phyloP scores from a whole-genome alignment of 1,139 yeast species.

The Scheffersomyces titani region DNA sequence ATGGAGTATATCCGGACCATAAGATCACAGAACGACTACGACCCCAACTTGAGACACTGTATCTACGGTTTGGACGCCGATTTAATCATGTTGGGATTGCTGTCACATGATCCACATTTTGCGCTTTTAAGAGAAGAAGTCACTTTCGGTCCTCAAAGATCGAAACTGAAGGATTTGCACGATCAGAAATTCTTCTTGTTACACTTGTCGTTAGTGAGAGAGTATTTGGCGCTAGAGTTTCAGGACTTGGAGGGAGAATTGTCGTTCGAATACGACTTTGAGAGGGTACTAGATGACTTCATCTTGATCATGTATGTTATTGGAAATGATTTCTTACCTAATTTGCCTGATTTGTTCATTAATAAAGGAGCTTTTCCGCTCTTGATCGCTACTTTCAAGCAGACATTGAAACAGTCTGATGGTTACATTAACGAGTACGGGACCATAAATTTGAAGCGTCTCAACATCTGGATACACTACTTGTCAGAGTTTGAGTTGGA shows the following conservation, averaged over 20 bases:
- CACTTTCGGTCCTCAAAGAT: constrained; percentile 67
- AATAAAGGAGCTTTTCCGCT: constrained; percentile 96
- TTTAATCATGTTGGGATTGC: constrained; percentile 93
- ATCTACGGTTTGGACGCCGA: constrained; percentile 98
- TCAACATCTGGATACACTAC: constrained; percentile 72
- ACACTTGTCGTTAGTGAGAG: constrained; percentile 86
- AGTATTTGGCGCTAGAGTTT: constrained; percentile 87
- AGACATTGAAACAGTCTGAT: constrained; percentile 69
- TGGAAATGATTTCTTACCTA: constrained; percentile 98
- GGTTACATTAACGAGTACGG: constrained; percentile 89
- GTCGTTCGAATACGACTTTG: constrained; percentile 78
- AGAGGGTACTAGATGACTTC: constrained; percentile 87
- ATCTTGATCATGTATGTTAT: constrained; percentile 90
- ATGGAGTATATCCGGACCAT: constrained; percentile 91
- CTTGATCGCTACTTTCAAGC: constrained; percentile 82
- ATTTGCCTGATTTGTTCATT: constrained; percentile 88
- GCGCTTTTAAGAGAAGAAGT: constrained; percentile 96
- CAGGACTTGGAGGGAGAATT: constrained; percentile 63
- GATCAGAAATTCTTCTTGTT: constrained; percentile 81
- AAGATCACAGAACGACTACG: constrained; percentile 71
- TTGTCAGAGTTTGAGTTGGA: constrained; percentile 75
- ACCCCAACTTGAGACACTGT: constrained; percentile 90
- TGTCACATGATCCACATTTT: constrained; percentile 96
- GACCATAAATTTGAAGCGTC: constrained; percentile 69
- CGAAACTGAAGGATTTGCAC: constrained; percentile 58